A percentile compares a stretch with the other conserved stretches of the same genome.
These are phyloP conservation scores for Ganoderma lucidum DNA, from an alignment of 1,284 basidiomycete genomes.

Conservation along the genomic window DNA sequence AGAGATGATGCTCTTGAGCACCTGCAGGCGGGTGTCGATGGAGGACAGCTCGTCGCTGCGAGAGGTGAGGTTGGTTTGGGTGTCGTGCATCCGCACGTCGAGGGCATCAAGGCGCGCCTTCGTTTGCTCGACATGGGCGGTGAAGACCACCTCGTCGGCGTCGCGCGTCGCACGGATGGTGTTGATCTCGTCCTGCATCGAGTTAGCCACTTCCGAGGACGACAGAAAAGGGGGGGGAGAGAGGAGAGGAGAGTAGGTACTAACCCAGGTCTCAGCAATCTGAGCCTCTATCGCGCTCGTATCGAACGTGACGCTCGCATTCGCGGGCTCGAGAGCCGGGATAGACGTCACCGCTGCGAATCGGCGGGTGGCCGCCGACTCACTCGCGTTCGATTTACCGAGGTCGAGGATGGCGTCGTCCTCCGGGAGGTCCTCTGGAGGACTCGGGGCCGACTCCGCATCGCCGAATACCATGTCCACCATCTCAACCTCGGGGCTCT, in stretches of 20 bases:
- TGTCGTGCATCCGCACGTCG: conserved; percentile 34
- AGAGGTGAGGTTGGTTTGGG: conserved; percentile 26
- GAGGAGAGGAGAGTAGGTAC: conserved; percentile 12
- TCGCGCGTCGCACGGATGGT: conserved; percentile 34
- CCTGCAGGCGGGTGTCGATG: conserved; percentile 30
- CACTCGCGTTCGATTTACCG: background rate
- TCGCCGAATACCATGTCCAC: conserved; percentile 15
- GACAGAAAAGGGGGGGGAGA: background rate
- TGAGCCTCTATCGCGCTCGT: conserved; percentile 16
- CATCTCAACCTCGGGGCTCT: conserved; percentile 14
- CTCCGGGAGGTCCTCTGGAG: background rate
- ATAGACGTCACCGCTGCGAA: background rate
- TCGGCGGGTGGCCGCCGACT: background rate
- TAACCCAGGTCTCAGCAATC: conserved; percentile 27
- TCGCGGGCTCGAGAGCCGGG: background rate
- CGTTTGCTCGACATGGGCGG: conserved; percentile 34
- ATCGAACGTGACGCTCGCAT: background rate
- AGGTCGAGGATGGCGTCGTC: background rate
- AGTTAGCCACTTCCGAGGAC: conserved; percentile 4
- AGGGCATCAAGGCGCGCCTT: conserved; percentile 37
- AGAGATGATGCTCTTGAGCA: conserved; percentile 28
- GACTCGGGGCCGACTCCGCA: conserved; percentile 6
- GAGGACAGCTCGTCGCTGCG: conserved; percentile 22
- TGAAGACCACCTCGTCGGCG: conserved; percentile 36
- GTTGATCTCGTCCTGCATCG: conserved; percentile 34